phyloP scores from a whole-genome alignment of 345 rosid genomes.

The Angophora floribunda region DNA sequence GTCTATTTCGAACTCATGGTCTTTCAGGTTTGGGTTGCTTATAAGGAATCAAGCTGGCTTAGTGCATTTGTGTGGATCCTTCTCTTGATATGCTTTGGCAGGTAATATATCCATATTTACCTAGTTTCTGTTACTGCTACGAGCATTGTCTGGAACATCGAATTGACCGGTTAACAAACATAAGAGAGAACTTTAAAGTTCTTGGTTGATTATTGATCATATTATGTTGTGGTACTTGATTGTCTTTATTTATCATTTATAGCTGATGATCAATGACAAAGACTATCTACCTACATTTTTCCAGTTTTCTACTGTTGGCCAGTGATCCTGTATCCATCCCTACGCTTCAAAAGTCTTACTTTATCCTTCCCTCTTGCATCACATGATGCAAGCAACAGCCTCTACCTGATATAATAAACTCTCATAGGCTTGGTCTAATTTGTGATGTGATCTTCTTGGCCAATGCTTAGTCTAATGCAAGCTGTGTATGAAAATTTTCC shows the following conservation, averaged over 20 bases:
- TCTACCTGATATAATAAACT: neutral
- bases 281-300: neutral
- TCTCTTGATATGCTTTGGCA: slow-evolving; percentile 67
- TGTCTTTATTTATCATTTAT: neutral
- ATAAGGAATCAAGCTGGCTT: slow-evolving; percentile 77
- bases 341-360: neutral
- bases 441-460: neutral
- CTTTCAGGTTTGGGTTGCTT: slow-evolving; percentile 67
- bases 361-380: neutral
- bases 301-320: neutral
- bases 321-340: neutral
- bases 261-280: neutral
- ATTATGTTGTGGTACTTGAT: neutral
- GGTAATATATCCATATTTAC: slow-evolving; percentile 24
- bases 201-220: neutral
- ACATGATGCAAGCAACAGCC: neutral
- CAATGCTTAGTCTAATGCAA: neutral
- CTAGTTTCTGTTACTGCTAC: neutral
- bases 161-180: neutral
- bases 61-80: slow-evolving; percentile 55
- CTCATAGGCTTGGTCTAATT: neutral
- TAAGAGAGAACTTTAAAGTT: neutral
- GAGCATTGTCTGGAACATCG: neutral
- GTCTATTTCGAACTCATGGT: neutral
- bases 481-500: neutral